phyloP scores from a whole-genome alignment of 176 grass and related monocot genomes.

The Calamus simplicifolius region DNA sequence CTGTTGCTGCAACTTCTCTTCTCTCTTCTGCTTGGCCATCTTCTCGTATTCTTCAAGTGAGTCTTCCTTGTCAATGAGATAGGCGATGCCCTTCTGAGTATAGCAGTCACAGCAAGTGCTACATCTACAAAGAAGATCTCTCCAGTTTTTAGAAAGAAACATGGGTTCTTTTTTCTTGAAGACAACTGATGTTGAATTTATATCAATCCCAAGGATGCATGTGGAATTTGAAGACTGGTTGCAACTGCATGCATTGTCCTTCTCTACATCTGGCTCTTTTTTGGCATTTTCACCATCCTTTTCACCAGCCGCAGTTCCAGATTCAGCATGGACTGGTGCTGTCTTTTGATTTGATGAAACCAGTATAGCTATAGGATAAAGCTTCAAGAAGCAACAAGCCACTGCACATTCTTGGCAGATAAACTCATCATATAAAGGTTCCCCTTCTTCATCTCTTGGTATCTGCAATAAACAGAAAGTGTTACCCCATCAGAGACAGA shows the following conservation, averaged over 20 bases:
- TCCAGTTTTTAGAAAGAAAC: slow-evolving; percentile 83
- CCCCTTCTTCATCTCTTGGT: slow-evolving; percentile 86
- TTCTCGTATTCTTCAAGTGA: slow-evolving; percentile 92
- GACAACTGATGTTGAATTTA: slow-evolving; percentile 30
- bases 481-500: not conserved
- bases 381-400: slow-evolving; percentile 69
- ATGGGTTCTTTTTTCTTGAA: slow-evolving; percentile 45
- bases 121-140: slow-evolving; percentile 75
- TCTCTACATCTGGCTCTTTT: slow-evolving; percentile 16
- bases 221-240: slow-evolving; percentile 15
- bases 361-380: slow-evolving; percentile 40
- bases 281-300: slow-evolving; percentile 16
- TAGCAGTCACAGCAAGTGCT: slow-evolving; percentile 53
- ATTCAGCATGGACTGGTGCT: not conserved
- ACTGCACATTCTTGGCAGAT: slow-evolving; percentile 80
- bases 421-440: slow-evolving; percentile 79
- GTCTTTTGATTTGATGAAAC: not conserved
- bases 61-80: slow-evolving; percentile 74
- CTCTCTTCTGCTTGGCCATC: slow-evolving; percentile 70
- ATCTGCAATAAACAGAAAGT: slow-evolving; percentile 37
- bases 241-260: slow-evolving; percentile 24
- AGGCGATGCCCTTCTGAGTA: slow-evolving; percentile 34
- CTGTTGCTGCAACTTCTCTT: slow-evolving; percentile 82
- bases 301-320: slow-evolving; percentile 1
- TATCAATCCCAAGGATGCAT: slow-evolving; percentile 63